Percentiles rank a stretch among this genome's conserved stretches.
These are phyloP conservation scores for Trametes polyzona DNA, from an alignment of 1,284 basidiomycete species.

Conservation along the genomic window DNA sequence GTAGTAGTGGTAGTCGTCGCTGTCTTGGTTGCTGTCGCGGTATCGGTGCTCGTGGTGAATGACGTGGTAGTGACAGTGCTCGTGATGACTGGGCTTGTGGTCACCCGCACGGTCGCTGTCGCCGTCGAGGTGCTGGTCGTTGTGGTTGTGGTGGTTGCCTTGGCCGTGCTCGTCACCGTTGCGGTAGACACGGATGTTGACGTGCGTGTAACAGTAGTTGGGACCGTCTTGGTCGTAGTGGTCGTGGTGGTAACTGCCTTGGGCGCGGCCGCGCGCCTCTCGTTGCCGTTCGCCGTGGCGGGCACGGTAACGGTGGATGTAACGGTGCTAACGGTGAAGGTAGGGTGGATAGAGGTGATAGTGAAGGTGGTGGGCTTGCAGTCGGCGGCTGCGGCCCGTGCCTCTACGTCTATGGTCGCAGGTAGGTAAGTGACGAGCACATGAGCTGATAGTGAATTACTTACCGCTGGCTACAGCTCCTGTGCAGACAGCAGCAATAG, in stretches of 20 bases:
- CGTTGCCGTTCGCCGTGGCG: too few relatives aligned
- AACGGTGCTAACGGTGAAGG: background rate
- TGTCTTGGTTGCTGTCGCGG: background rate
- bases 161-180: background rate
- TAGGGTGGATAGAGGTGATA: background rate
- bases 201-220: background rate
- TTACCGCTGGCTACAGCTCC: background rate
- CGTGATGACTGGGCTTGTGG: background rate
- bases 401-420: background rate
- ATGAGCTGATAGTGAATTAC: background rate
- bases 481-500: too few relatives aligned
- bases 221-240: background rate
- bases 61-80: constrained; percentile 2
- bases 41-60: background rate
- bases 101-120: background rate
- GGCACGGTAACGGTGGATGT: background rate
- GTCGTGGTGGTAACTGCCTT: background rate
- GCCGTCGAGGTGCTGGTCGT: background rate
- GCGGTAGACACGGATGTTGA: background rate
- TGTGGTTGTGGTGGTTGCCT: background rate
- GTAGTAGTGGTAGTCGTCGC: background rate
- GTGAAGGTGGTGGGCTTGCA: background rate
- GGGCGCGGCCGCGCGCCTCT: background rate
- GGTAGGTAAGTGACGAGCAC: background rate
- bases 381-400: background rate